Evolutionary conservation across 352 stramenopile genomes (phyloP).

Genomic region (Phytophthora melonis): DNA sequence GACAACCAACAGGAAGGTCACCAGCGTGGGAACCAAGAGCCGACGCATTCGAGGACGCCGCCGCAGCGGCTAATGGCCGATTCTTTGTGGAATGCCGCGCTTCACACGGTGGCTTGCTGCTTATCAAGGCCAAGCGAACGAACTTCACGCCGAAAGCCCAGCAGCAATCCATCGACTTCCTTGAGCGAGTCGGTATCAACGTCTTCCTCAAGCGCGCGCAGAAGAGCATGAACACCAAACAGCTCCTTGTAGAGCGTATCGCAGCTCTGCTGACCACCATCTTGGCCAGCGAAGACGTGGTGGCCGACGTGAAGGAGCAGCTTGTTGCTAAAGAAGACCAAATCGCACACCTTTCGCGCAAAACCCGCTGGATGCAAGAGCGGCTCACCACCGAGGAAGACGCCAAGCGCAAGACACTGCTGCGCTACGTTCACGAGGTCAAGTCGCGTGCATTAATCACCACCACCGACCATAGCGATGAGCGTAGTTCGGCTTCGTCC

Average conservation of each 20-base stretch:
- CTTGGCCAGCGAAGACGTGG: slow-evolving; percentile 79
- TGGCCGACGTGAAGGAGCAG: slow-evolving; percentile 59
- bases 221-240: slow-evolving; percentile 94
- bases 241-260: slow-evolving; percentile 92
- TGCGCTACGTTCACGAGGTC: slow-evolving; percentile 95
- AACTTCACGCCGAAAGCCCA: slow-evolving; percentile 64
- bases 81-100: slow-evolving; percentile 91
- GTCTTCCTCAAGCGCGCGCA: slow-evolving; percentile 94
- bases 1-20: slow-evolving; percentile 34
- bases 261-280: slow-evolving; percentile 82
- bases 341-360: slow-evolving; percentile 79
- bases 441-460: slow-evolving; percentile 73
- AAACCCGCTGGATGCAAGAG: slow-evolving; percentile 83
- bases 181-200: slow-evolving; percentile 92
- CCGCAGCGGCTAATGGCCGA: slow-evolving; percentile 65
- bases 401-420: slow-evolving; percentile 94
- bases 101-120: slow-evolving; percentile 84
- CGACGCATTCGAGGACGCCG: slow-evolving; percentile 67
- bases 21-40: slow-evolving; percentile 42
- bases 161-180: slow-evolving; percentile 84
- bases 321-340: slow-evolving; percentile 77
- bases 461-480: slow-evolving; percentile 13
- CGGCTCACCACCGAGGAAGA: slow-evolving; percentile 93
- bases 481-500: slow-evolving; percentile 5
- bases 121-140: slow-evolving; percentile 94